Evolutionary conservation across 2,329 filamentous ascomycete genomes (phyloP), one percentile per base, ranked within the genome.

Genomic region (Cercospora sp.): DNA sequence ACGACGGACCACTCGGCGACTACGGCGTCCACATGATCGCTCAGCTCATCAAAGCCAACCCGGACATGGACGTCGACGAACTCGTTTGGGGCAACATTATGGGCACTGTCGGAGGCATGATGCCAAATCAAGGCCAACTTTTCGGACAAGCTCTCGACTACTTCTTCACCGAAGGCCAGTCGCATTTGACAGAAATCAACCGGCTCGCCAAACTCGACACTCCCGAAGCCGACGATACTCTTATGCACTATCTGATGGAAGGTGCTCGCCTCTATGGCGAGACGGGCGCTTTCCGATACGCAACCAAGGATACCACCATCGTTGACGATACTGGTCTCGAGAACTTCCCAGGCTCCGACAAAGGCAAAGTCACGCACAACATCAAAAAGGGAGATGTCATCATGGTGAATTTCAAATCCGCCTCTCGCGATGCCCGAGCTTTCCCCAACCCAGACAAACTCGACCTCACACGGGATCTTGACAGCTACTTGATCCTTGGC

Each of bases 51-150:
- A 80, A 81, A 45, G 81, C 80, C 7, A 80, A 82, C 7, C 63
- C 70, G 9, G 61, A 82, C 2, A 75, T 82, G 6, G 77, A 81
- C 1, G 76, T 82, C 5, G 78, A 84, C 28, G 81, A 85, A 20
- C 79, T 87, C 28, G 85, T 87, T 31, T 87, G 84, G 83, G 83
- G 83, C 48, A 83, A 87, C 64, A 83, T 88, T 64, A 80, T 89
- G 51, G 85, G 85, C 33, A 87, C 86, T 0, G 85, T 85, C 0
- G 85, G 84, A 28, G 84, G 84, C 42, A 84, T 85, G 78, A 84
- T 87, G 3, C 80, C 83, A 2, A 87, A 86, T 66, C 86, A 88
- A 72, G 85, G 83, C 7, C 85, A 87, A 67, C 81, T 87, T 23
- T 87, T 88, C 72, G 83, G 80, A 0, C 86, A 88, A 70, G 85